Conservation (phyloP, 1,139 yeast genomes). For the Blastobotrys petasosporus region DNA sequence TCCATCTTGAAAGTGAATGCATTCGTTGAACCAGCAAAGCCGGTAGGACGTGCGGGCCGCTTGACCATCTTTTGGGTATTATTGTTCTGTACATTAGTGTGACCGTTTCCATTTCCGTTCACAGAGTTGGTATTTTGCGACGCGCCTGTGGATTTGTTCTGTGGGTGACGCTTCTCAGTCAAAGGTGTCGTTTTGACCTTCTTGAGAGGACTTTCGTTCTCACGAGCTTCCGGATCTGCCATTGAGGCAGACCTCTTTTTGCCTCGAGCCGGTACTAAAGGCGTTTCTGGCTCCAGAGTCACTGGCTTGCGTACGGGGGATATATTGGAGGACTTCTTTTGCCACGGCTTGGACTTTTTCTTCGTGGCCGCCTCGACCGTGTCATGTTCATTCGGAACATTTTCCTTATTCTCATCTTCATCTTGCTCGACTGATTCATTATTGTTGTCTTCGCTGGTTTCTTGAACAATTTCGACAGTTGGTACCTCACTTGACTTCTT, state of each 20-base stretch:
- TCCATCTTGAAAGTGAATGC: constrained; percentile 8
- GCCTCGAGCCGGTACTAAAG: constrained; percentile 2
- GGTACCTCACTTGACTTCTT: not conserved
- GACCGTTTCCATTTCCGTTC: no score
- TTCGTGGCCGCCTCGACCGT: constrained; percentile 1
- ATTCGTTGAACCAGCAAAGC: no score
- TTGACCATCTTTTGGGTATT: no score
- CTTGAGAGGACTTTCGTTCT: not conserved
- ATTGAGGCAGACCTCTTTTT: constrained; percentile 7
- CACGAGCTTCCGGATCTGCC: not conserved
- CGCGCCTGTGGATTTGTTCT: no score
- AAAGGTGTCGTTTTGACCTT: no score
- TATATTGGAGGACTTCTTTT: not conserved
- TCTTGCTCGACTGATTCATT: not conserved
- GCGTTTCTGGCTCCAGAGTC: constrained; percentile 7
- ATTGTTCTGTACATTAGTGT: no score
- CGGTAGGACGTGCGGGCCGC: no score
- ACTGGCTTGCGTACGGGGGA: not conserved
- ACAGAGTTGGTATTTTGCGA: no score
- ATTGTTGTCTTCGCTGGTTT: constrained; percentile 3
- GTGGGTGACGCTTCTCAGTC: no score
- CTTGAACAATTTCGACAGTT: no score
- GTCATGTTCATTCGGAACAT: not conserved
- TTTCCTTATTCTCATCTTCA: constrained; percentile 1
- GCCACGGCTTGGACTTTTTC: constrained; percentile 5